These are phyloP conservation scores for Neofusicoccum parvum DNA, from an alignment of 2,329 filamentous ascomycete genomes.

Conservation along the genomic window DNA sequence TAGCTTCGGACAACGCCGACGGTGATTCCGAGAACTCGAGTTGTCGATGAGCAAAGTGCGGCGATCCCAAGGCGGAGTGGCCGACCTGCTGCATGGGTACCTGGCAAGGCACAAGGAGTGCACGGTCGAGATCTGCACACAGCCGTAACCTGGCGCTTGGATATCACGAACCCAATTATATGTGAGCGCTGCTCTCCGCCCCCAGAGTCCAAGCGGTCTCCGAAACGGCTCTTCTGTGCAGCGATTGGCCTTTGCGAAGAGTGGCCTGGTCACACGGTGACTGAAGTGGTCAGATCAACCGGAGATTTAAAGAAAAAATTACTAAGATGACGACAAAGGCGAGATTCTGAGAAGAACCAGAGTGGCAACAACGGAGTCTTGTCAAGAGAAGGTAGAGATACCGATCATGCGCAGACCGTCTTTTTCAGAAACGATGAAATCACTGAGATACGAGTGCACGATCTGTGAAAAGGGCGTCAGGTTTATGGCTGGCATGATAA, in stretches of 20 bases:
- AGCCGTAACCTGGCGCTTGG: conserved; percentile 3
- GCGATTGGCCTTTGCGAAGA: neutral
- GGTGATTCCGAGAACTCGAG: neutral
- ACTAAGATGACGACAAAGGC: neutral
- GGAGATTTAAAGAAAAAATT: neutral
- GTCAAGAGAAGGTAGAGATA: neutral
- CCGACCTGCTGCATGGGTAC: conserved; percentile 6
- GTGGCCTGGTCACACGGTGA: neutral
- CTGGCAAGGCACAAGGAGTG: neutral
- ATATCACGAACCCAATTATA: neutral
- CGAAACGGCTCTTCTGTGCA: neutral
- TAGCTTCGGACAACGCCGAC: neutral
- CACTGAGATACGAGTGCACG: too few species aligned
- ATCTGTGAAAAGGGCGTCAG: too few species aligned
- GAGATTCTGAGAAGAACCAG: neutral
- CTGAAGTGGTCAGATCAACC: neutral
- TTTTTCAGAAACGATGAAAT: neutral
- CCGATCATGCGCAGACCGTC: neutral
- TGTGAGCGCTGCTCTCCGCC: neutral
- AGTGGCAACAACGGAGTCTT: too few species aligned
- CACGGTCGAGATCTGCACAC: conserved; percentile 12
- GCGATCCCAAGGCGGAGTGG: neutral
- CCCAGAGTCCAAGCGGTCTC: neutral
- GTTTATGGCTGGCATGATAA: too few species aligned
- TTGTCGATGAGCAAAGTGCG: neutral